Conservation (phyloP, 345 rosid species). For the Ceriops decandra region DNA sequence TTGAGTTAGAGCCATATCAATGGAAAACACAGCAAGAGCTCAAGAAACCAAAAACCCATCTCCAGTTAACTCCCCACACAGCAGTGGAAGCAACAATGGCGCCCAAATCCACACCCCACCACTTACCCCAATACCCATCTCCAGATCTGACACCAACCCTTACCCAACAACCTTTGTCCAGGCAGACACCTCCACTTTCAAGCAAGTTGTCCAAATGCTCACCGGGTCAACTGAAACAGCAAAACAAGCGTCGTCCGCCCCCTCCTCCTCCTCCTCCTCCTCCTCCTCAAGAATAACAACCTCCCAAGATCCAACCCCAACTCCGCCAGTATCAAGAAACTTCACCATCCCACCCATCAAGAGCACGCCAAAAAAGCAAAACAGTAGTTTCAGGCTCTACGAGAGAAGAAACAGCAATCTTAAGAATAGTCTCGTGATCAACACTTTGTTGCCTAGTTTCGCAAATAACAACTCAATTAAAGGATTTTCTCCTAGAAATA, state of each 20-base stretch:
- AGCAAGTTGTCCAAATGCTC: conserved; percentile 92
- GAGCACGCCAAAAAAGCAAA: conserved; percentile 42
- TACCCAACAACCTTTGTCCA: conserved; percentile 95
- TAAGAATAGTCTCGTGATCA: conserved; percentile 83
- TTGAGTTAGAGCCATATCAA: conserved; percentile 17
- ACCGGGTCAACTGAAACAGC: conserved; percentile 72
- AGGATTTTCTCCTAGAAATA: conserved; percentile 60
- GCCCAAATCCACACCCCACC: conserved; percentile 43
- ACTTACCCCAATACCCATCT: conserved; percentile 47
- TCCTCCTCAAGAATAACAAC: conserved; percentile 13
- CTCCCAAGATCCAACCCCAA: conserved; percentile 20
- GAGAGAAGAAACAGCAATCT: conserved; percentile 80
- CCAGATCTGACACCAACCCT: conserved; percentile 89
- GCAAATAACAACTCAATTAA: conserved; percentile 12
- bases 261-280: too few species aligned
- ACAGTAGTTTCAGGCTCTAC: conserved; percentile 71
- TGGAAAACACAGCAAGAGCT: conserved; percentile 51
- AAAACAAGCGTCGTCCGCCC: conserved; percentile 41
- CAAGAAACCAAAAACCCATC: conserved; percentile 52
- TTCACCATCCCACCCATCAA: conserved; percentile 68
- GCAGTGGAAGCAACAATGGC: conserved; percentile 33
- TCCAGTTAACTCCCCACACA: conserved; percentile 47
- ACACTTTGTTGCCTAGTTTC: conserved; percentile 54
- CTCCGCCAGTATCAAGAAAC: conserved; percentile 20
- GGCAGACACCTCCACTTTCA: conserved; percentile 69